A percentile compares a stretch with the other conserved stretches of the same genome.
Evolutionary conservation across 2,329 filamentous ascomycete genomes (phyloP).

Genomic region (Aspergillus chevalieri): DNA sequence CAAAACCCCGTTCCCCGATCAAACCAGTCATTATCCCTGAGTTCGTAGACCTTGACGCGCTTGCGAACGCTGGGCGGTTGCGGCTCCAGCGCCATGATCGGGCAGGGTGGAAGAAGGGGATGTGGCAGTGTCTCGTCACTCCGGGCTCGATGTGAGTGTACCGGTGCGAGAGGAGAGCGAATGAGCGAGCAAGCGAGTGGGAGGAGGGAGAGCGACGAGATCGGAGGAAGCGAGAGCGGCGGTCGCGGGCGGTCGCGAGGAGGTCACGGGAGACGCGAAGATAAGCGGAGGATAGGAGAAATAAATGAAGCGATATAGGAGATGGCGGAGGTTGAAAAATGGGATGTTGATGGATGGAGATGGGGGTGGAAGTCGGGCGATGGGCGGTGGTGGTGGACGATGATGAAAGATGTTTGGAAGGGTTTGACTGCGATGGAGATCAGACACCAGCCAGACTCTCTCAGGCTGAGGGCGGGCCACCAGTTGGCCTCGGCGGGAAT

Average conservation of each 20-base stretch:
- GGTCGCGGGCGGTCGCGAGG: slow-evolving; percentile 8
- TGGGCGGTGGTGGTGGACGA: slow-evolving; percentile 6
- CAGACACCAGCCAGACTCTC: neutral
- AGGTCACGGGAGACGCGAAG: slow-evolving; percentile 11
- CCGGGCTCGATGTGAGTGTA: slow-evolving; percentile 29
- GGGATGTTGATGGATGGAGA: slow-evolving; percentile 5
- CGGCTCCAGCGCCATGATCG: slow-evolving; percentile 44
- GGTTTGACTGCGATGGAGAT: neutral
- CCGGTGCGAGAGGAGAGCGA: slow-evolving; percentile 28
- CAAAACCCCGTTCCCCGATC: slow-evolving; percentile 96
- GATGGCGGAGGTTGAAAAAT: slow-evolving; percentile 6
- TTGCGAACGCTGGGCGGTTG: slow-evolving; percentile 46
- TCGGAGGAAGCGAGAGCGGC: slow-evolving; percentile 8
- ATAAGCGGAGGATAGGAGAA: slow-evolving; percentile 15
- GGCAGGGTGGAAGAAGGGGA: slow-evolving; percentile 19
- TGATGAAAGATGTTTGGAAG: slow-evolving; percentile 15
- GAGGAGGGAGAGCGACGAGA: slow-evolving; percentile 19
- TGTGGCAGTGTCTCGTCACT: slow-evolving; percentile 33
- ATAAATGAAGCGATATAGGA: neutral
- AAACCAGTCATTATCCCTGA: slow-evolving; percentile 98
- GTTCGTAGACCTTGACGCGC: slow-evolving; percentile 96
- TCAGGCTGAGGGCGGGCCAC: slow-evolving; percentile 18
- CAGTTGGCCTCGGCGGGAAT: slow-evolving; percentile 25
- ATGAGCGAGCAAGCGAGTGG: slow-evolving; percentile 7
- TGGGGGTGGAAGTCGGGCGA: no score